Evolutionary conservation across 768 basidiomycete genomes (phyloP), one percentile per base, ranked within the genome.

Genomic region (Kwoniella sp.): DNA sequence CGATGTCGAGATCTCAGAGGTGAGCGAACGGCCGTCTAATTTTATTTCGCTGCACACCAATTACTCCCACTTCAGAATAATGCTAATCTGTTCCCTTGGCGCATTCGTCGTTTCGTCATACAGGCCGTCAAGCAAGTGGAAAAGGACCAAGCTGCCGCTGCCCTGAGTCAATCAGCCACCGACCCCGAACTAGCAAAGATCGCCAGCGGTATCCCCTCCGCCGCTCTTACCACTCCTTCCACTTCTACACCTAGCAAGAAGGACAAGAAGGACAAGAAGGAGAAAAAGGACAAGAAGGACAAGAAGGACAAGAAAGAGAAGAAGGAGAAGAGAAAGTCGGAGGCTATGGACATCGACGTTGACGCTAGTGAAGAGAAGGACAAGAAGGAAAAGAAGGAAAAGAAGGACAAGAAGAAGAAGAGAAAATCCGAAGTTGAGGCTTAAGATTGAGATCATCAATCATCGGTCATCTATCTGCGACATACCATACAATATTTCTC

Each of bases 1-100:
- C 22, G 85, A 84, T 20, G 84, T 83, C 25, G 84, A 83, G 53
- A 68, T 79, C 25, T 69, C 70, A 17, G 77, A 77, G 63, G 76
- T 75, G 51, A 31, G 72, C 62, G 30, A 38, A 0, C 23, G 41
- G 41, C 11, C 55, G 37, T 29, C 11, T 2, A 31, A 54, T n/a
- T 29, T 17, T 12, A 8, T 3, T 20, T 3, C 51, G 23, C 51
- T 23, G 51, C 12, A 45, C 41, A 45, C 51, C 41, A 45, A n/a
- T n/a, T n/a, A n/a, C n/a, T n/a, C n/a, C 34, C 34, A 37, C 34
- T 37, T 7, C 15, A 17, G 41, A 45, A 3, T 45, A 11, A 45
- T 45, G 41, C 41, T 45, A 20, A 45, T 20, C 15, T 8, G 5
- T 5, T 34, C 7, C 13, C 5, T n/a, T 5, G 4, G n/a, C 25